Percentiles rank a stretch among this genome's conserved stretches.
These are phyloP conservation scores for Arthrobotrys conoides DNA, from an alignment of 2,329 filamentous ascomycete species.

Conservation along the genomic window DNA sequence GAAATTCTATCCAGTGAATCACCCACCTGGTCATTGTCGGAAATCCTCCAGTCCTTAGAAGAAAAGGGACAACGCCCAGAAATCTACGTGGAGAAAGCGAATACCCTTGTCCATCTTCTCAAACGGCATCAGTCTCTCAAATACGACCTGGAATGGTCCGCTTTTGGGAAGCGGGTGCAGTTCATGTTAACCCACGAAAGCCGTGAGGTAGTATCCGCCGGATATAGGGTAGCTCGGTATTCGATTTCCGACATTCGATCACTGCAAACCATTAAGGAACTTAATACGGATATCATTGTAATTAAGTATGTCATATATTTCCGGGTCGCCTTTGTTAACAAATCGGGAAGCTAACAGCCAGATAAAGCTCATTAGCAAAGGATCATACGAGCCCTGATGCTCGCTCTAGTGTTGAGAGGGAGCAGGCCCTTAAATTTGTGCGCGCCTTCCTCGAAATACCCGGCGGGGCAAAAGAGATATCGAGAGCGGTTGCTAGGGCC, in stretches of 20 bases:
- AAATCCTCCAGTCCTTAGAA: conserved; percentile 91
- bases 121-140: conserved; percentile 93
- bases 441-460: conserved; percentile 96
- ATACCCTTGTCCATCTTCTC: conserved; percentile 95
- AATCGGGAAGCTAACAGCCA: background rate
- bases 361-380: conserved; percentile 54
- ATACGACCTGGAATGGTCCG: conserved; percentile 95
- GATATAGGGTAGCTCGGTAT: conserved; percentile 92
- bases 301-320: conserved; percentile 72
- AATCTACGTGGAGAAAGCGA: conserved; percentile 94
- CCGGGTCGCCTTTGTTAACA: background rate
- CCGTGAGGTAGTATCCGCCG: conserved; percentile 93
- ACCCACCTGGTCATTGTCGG: conserved; percentile 89
- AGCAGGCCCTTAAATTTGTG: conserved; percentile 96
- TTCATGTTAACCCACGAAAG: conserved; percentile 96
- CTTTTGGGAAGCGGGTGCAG: conserved; percentile 94
- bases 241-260: conserved; percentile 93
- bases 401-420: conserved; percentile 95
- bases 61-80: conserved; percentile 88
- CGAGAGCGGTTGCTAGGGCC: conserved; percentile 86
- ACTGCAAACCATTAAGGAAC: conserved; percentile 84
- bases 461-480: conserved; percentile 88
- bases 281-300: conserved; percentile 94
- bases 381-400: conserved; percentile 65
- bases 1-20: conserved; percentile 73